Evolutionary conservation across 106 monocot species (phyloP).

Genomic region (Apostasia ramifera): DNA sequence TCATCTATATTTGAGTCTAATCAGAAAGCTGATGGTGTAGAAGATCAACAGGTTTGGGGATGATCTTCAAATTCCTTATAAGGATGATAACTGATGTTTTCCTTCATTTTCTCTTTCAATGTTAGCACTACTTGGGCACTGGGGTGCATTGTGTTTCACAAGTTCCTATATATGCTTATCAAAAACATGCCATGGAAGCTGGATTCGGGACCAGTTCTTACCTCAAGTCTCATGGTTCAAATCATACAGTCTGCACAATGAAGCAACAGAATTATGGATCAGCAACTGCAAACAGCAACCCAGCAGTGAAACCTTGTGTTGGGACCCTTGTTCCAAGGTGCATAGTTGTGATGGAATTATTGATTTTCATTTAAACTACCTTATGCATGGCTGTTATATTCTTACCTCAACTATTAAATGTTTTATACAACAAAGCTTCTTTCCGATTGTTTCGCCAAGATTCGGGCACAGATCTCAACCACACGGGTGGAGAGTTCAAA

Average conservation of each 20-base stretch:
- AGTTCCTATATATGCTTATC: constrained; percentile 16
- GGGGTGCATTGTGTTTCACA: constrained; percentile 27
- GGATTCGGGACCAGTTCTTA: constrained; percentile 22
- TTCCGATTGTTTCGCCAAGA: neutral
- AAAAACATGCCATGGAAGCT: constrained; percentile 5
- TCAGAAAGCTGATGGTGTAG: constrained; percentile 6
- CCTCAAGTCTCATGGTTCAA: constrained; percentile 33
- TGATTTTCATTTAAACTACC: neutral
- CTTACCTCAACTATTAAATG: neutral
- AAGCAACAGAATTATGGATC: constrained; percentile 41
- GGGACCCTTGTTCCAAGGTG: constrained; percentile 47
- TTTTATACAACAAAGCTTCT: no score
- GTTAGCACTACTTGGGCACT: constrained; percentile 18
- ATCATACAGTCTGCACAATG: constrained; percentile 9
- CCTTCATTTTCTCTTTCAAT: neutral
- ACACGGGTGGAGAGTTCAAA: no score
- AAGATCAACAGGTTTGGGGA: constrained; percentile 29
- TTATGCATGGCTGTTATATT: neutral
- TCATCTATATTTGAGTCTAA: constrained; percentile 23
- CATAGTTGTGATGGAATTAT: neutral
- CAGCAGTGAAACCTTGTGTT: constrained; percentile 11
- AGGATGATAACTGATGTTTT: neutral
- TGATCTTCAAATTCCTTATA: neutral
- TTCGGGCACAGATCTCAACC: neutral
- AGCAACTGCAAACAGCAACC: constrained; percentile 6